These are phyloP conservation scores for Leccinellum rugosiceps DNA, from an alignment of 768 basidiomycete genomes.

Conservation along the genomic window DNA sequence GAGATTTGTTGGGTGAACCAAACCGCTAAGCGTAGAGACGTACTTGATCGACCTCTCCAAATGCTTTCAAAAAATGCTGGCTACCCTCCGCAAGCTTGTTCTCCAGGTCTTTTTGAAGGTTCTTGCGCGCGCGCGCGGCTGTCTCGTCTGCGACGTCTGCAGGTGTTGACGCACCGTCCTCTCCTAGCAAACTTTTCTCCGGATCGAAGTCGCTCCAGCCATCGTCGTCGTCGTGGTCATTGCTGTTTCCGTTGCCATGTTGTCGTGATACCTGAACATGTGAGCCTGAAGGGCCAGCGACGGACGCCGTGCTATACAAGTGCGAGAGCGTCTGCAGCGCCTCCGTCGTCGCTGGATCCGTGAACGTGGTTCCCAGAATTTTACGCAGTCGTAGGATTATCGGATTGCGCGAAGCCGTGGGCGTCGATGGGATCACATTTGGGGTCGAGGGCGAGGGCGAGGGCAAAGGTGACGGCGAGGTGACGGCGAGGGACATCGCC, in stretches of 20 bases:
- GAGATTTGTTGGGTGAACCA: not conserved
- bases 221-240: constrained; percentile 34
- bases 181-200: constrained; percentile 5
- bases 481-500: not conserved
- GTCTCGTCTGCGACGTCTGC: constrained; percentile 51
- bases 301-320: constrained; percentile 50
- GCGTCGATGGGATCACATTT: not conserved
- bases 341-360: constrained; percentile 73
- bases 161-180: constrained; percentile 9
- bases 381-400: constrained; percentile 89
- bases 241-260: constrained; percentile 11
- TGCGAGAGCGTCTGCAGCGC: constrained; percentile 82
- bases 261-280: constrained; percentile 11
- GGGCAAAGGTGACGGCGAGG: not conserved
- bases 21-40: constrained; percentile 25
- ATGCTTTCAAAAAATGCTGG: constrained; percentile 74
- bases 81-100: constrained; percentile 78
- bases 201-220: constrained; percentile 23
- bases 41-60: constrained; percentile 89
- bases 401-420: constrained; percentile 50
- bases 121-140: constrained; percentile 72
- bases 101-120: constrained; percentile 84
- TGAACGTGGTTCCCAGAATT: constrained; percentile 76
- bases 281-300: constrained; percentile 3
- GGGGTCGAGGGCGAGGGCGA: not conserved